These are phyloP conservation scores for Paralagenidium karlingii DNA, from an alignment of 352 stramenopile genomes.

Conservation along the genomic window DNA sequence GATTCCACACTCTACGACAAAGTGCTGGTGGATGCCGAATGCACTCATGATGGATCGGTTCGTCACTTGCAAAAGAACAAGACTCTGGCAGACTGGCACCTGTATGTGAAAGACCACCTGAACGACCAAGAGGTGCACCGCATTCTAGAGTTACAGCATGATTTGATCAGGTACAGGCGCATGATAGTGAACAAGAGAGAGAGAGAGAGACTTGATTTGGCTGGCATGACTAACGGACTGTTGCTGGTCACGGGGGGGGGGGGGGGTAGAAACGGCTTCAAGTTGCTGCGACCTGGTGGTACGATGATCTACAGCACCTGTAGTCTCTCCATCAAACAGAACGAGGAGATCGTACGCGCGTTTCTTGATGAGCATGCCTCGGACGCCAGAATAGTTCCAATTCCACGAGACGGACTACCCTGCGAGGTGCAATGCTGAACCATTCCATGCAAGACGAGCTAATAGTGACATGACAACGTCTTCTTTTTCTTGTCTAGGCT, in stretches of 20 bases:
- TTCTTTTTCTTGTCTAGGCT: no score
- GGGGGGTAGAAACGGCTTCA: constrained; percentile 77
- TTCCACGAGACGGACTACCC: constrained; percentile 8
- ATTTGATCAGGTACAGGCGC: constrained; percentile 23
- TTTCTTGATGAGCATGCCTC: constrained; percentile 47
- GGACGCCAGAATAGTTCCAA: constrained; percentile 24
- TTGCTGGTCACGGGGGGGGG: no score
- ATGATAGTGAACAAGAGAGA: not conserved
- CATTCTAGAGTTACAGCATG: constrained; percentile 46
- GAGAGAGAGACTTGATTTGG: constrained; percentile 31
- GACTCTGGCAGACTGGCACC: constrained; percentile 50
- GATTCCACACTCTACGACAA: constrained; percentile 75
- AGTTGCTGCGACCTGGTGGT: constrained; percentile 73
- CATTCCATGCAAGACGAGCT: constrained; percentile 33
- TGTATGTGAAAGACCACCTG: constrained; percentile 64
- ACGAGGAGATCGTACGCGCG: constrained; percentile 83
- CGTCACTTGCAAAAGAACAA: constrained; percentile 72
- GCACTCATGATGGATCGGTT: constrained; percentile 90
- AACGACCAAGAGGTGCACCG: constrained; percentile 32
- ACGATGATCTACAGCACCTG: constrained; percentile 93
- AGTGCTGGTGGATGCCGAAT: constrained; percentile 94
- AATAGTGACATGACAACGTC: no score
- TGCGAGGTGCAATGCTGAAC: constrained; percentile 5
- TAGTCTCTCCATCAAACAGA: constrained; percentile 87
- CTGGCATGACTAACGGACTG: not conserved